Conservation (phyloP, 1,284 basidiomycete species). For the Tremellales sp. region DNA sequence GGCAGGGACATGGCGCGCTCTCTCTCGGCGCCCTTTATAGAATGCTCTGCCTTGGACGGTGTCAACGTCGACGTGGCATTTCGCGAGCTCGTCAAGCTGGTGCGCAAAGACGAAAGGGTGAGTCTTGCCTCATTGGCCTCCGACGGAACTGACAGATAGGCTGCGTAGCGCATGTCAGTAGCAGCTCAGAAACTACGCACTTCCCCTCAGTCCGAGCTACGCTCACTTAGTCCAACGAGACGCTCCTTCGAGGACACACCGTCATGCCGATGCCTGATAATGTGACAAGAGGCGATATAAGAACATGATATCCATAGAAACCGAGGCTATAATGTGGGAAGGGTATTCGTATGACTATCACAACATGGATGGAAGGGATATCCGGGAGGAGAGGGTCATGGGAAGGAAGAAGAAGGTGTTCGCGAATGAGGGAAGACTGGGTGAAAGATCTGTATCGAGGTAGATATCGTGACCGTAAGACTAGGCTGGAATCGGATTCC, state of each 20-base stretch:
- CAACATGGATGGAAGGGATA: too few species aligned
- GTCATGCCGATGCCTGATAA: too few species aligned
- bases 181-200: neutral
- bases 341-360: too few species aligned
- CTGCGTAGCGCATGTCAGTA: conserved; percentile 1
- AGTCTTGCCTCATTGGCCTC: conserved; percentile 7
- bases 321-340: too few species aligned
- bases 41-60: conserved; percentile 56
- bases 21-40: conserved; percentile 54
- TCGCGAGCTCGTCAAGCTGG: conserved; percentile 54
- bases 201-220: neutral
- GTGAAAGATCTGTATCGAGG: too few species aligned
- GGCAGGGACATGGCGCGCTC: conserved; percentile 53
- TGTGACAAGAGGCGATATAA: too few species aligned
- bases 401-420: too few species aligned
- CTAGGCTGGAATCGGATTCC: too few species aligned
- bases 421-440: too few species aligned
- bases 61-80: conserved; percentile 58
- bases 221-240: neutral
- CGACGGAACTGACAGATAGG: neutral
- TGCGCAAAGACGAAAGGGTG: conserved; percentile 53
- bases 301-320: too few species aligned
- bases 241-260: neutral
- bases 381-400: too few species aligned
- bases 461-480: too few species aligned